These are phyloP conservation scores for Moricandia moricandioides DNA, from an alignment of 345 rosid species.

Conservation along the genomic window DNA sequence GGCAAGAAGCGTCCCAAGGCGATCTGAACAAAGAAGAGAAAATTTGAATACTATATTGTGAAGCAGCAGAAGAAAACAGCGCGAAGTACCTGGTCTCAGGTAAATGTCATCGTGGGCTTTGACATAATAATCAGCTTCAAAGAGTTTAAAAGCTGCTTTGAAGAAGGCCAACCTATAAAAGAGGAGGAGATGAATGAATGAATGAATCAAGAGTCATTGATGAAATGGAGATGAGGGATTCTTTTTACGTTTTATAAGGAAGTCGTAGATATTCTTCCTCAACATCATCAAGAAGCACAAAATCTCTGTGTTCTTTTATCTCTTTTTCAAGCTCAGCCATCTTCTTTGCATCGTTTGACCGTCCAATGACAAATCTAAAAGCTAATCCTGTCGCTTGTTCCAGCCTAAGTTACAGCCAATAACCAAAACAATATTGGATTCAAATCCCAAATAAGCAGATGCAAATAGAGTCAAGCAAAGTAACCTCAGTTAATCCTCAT, in stretches of 20 bases:
- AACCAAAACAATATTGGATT: background rate
- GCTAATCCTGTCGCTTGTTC: constrained; percentile 90
- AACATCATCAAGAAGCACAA: constrained; percentile 65
- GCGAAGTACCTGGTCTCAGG: constrained; percentile 53
- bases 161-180: constrained; percentile 37
- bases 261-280: constrained; percentile 68
- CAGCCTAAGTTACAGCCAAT: constrained; percentile 45
- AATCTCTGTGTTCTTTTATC: constrained; percentile 60
- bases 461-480: background rate
- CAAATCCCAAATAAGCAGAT: background rate
- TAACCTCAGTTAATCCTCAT: background rate
- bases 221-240: background rate
- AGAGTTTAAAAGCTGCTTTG: background rate
- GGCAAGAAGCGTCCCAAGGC: constrained; percentile 77
- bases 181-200: background rate
- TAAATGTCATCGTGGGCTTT: constrained; percentile 46
- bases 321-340: constrained; percentile 66
- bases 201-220: constrained; percentile 3
- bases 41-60: background rate
- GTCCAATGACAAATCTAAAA: constrained; percentile 75
- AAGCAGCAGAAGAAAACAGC: background rate
- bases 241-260: constrained; percentile 69
- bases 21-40: constrained; percentile 42
- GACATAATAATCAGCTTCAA: background rate
- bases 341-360: constrained; percentile 57